Conservation (phyloP, 345 rosid genomes). For the Camelina hispida region DNA sequence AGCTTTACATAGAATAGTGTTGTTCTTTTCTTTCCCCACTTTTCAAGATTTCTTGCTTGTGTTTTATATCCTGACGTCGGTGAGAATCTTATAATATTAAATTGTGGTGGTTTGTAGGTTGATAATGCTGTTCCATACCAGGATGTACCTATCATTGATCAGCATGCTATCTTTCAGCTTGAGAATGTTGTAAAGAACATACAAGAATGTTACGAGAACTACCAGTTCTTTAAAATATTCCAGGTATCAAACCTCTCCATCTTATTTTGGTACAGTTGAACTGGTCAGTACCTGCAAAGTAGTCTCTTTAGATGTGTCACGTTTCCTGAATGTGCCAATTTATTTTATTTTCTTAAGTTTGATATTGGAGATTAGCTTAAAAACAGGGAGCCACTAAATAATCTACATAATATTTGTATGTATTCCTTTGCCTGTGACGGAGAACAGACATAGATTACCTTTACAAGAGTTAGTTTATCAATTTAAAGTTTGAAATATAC, state of each 20-base stretch:
- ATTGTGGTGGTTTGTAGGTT: conserved; percentile 55
- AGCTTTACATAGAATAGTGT: conserved; percentile 14
- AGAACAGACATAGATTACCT: neutral
- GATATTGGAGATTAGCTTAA: neutral
- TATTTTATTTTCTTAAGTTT: neutral
- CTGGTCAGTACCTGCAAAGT: neutral
- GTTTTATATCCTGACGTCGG: neutral
- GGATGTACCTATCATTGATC: conserved; percentile 90
- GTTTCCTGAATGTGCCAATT: neutral
- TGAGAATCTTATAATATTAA: neutral
- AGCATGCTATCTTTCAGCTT: conserved; percentile 84
- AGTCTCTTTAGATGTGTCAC: conserved; percentile 7
- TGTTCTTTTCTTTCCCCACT: neutral
- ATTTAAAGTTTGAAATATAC: neutral
- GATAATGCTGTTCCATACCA: conserved; percentile 70
- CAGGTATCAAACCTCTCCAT: conserved; percentile 60
- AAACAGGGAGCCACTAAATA: neutral
- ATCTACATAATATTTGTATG: neutral
- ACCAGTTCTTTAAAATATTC: conserved; percentile 89
- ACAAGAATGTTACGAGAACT: conserved; percentile 74
- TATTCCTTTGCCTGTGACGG: conserved; percentile 10
- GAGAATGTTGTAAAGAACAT: conserved; percentile 80
- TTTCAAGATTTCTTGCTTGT: conserved; percentile 8
- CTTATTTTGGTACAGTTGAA: conserved; percentile 9
- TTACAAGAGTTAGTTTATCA: conserved; percentile 13